Conservation (phyloP, 2,329 filamentous ascomycete species). For the Monascus ruber region DNA sequence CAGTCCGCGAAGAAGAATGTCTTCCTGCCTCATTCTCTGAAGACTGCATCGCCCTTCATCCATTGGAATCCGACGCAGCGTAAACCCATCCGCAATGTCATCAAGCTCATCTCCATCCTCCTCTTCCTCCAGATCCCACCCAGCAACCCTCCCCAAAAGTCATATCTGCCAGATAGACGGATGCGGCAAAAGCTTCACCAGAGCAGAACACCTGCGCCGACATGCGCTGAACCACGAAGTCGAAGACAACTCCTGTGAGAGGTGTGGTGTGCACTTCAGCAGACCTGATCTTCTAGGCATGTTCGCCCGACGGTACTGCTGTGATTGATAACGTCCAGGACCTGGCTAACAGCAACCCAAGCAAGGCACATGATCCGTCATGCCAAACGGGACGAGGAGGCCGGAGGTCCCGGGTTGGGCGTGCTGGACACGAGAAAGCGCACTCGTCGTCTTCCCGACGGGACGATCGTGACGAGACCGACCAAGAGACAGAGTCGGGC, state of each 20-base stretch:
- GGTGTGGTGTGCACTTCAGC: conserved; percentile 52
- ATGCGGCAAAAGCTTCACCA: conserved; percentile 35
- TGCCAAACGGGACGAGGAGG: conserved; percentile 41
- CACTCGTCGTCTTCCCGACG: conserved; percentile 37
- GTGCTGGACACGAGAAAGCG: conserved; percentile 40
- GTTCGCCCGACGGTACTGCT: too few species aligned
- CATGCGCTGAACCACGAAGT: conserved; percentile 48
- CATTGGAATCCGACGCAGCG: too few species aligned
- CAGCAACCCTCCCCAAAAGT: neutral
- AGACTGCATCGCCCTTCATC: too few species aligned
- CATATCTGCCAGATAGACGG: conserved; percentile 12
- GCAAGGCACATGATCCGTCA: conserved; percentile 47
- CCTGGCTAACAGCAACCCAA: neutral
- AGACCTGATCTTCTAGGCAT: conserved; percentile 42
- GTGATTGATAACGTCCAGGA: too few species aligned
- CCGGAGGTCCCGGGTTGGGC: conserved; percentile 36
- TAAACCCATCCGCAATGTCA: too few species aligned
- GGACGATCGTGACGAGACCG: conserved; percentile 35
- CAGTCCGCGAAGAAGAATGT: too few species aligned
- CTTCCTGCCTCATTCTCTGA: too few species aligned
- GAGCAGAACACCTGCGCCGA: conserved; percentile 47
- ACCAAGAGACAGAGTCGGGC: conserved; percentile 13
- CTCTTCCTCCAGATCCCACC: too few species aligned
- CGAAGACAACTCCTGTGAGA: conserved; percentile 44
- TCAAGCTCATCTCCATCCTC: too few species aligned